These are phyloP conservation scores for Codiaeum variegatum DNA, from an alignment of 441 rosid species.

Conservation along the genomic window DNA sequence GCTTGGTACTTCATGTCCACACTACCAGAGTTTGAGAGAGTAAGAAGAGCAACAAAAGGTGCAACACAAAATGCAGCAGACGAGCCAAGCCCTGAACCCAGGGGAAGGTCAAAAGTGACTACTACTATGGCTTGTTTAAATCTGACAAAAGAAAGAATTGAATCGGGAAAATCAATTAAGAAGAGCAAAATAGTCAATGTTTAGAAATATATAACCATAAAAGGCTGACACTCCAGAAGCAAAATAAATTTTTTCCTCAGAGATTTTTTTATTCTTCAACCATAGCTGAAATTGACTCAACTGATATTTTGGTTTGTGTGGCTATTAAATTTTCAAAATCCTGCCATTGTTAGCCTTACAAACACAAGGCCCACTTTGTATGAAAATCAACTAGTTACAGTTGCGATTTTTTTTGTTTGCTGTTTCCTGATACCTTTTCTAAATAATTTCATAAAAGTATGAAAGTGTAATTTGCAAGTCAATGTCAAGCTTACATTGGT, in stretches of 20 bases:
- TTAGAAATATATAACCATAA: conserved; percentile 84
- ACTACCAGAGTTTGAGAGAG: conserved; percentile 38
- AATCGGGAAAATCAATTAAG: conserved; percentile 19
- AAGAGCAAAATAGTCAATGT: conserved; percentile 14
- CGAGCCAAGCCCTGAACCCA: conserved; percentile 90
- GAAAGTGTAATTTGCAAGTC: too few relatives aligned
- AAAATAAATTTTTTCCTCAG: conserved; percentile 62
- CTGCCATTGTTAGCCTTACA: too few relatives aligned
- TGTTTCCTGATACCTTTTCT: too few relatives aligned
- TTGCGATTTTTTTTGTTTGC: too few relatives aligned
- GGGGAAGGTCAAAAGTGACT: conserved; percentile 77
- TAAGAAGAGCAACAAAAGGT: conserved; percentile 66
- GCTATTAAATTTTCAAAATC: too few relatives aligned
- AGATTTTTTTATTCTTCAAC: conserved; percentile 63
- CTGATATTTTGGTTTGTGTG: too few relatives aligned
- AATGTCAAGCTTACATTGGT: too few relatives aligned
- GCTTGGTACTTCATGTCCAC: conserved; percentile 34
- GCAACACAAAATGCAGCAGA: conserved; percentile 85
- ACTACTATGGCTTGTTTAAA: conserved; percentile 63
- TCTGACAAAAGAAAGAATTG: conserved; percentile 31
- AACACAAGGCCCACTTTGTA: too few relatives aligned
- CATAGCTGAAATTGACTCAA: conserved; percentile 45
- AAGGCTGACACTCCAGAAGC: conserved; percentile 71
- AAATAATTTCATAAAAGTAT: too few relatives aligned
- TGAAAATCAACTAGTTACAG: too few relatives aligned